Evolutionary conservation across 2,329 filamentous ascomycete species (phyloP), one percentile per base, ranked within the genome.

Genomic region (Paecilomyces dactylethromorphus): DNA sequence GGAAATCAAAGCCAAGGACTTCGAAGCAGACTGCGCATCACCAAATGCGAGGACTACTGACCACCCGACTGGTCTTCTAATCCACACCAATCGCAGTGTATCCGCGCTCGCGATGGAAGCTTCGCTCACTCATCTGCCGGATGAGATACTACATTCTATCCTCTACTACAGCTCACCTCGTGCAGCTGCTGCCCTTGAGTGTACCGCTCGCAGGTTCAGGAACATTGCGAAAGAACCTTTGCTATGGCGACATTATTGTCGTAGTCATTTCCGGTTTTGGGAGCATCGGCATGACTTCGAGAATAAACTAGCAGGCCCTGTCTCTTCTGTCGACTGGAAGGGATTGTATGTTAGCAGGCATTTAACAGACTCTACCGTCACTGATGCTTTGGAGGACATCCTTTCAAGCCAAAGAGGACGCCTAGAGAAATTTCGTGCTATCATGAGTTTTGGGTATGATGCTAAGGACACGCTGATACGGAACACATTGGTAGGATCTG

Each of bases 81-180:
- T 21, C n/a, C 15, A 45, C 7, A n/a, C 15, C 39, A 45, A 21
- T 45, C n/a, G 39, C 7, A 18, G 5, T 45, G n/a, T n/a, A 45
- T n/a, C 33, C 33, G 31, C 50, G 31, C 32, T 58, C 68, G 68
- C 67, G 60, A 73, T 74, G 71, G 64, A 70, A 64, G 59, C 63
- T 56, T 72, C 69, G 64, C 66, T 76, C 29, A 63, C 63, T 56
- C 55, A 63, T 57, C 79, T 94, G 35, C 92, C 92, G 49, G 89
- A 93, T 74, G 94, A 99, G 78, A 84, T 97, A 62, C 81, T 97
- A 66, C 86, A 91, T 70, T 83, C 87, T 56, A 89, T 97, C 64
- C 81, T 97, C 64, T 80, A 82, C 62, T 86, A 86, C 69, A 78
- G 85, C 55, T 76, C 80, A 54, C 81, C 84, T 8, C 66, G 65